Conservation (phyloP, 208 protist genomes). For the Trypanosoma caninum region DNA sequence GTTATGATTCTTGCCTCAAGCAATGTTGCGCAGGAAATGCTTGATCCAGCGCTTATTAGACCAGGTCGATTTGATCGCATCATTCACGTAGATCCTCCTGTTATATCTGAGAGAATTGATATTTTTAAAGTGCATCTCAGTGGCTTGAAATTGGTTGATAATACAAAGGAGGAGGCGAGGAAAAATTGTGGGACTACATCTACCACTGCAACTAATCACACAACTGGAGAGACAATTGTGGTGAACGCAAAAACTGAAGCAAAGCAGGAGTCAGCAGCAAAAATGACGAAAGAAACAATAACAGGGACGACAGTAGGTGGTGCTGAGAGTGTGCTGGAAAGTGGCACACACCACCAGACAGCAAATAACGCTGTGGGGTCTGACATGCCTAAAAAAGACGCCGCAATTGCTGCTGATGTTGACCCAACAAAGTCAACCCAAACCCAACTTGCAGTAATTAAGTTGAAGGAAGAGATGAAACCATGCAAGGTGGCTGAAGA, state of each 20-base stretch:
- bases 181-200: background rate
- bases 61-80: slow-evolving; percentile 95
- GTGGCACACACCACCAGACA: too few relatives aligned
- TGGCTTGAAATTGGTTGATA: slow-evolving; percentile 58
- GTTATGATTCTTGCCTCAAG: slow-evolving; percentile 96
- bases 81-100: slow-evolving; percentile 90
- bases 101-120: slow-evolving; percentile 91
- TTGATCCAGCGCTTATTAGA: slow-evolving; percentile 91
- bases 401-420: background rate
- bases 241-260: too few relatives aligned
- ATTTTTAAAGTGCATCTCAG: slow-evolving; percentile 95
- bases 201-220: background rate
- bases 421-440: too few relatives aligned
- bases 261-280: background rate
- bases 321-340: too few relatives aligned
- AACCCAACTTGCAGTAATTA: slow-evolving; percentile 25
- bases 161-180: slow-evolving; percentile 4
- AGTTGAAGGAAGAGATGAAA: slow-evolving; percentile 24
- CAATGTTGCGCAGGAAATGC: slow-evolving; percentile 90
- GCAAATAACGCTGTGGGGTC: too few relatives aligned
- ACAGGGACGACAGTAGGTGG: too few relatives aligned
- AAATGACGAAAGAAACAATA: background rate
- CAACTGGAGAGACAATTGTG: background rate
- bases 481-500: slow-evolving; percentile 10
- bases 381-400: too few relatives aligned